These are phyloP conservation scores for Nosema muscidifuracis DNA, from an alignment of 371 early-diverging fungal species.

Conservation along the genomic window DNA sequence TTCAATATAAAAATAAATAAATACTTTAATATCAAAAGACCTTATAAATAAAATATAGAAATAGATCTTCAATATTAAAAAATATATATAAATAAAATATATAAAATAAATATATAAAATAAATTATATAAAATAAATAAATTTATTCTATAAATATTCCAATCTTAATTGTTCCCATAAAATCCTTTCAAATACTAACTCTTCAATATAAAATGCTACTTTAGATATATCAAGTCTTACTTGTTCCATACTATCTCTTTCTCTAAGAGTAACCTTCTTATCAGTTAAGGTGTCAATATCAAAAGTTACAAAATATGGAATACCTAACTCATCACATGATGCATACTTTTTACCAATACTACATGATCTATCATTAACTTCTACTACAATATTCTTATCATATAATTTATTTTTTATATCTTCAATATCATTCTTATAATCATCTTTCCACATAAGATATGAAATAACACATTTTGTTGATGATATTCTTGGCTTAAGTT, in stretches of 20 bases:
- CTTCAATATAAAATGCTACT: background rate
- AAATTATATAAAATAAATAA: too few species aligned
- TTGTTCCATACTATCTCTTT: conserved; percentile 90
- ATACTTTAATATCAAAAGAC: too few species aligned
- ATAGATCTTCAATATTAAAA: too few species aligned
- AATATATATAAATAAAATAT: too few species aligned
- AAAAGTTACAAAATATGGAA: conserved; percentile 92
- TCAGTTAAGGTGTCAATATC: conserved; percentile 92
- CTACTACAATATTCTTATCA: conserved; percentile 34
- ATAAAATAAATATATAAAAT: too few species aligned
- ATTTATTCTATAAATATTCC: too few species aligned
- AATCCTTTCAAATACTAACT: background rate
- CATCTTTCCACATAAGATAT: conserved; percentile 72
- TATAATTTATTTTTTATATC: conserved; percentile 63
- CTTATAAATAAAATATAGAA: too few species aligned
- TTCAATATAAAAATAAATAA: too few species aligned
- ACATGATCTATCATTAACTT: conserved; percentile 52
- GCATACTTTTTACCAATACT: conserved; percentile 95
- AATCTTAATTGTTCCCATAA: background rate
- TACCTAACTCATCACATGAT: conserved; percentile 94
- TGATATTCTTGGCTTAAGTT: conserved; percentile 70
- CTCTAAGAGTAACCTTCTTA: conserved; percentile 83
- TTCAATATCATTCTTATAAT: conserved; percentile 69
- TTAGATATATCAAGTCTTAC: conserved; percentile 66
- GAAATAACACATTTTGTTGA: conserved; percentile 84